phyloP scores from a whole-genome alignment of 371 early-diverging fungal genomes.

The Mucor saturninus region DNA sequence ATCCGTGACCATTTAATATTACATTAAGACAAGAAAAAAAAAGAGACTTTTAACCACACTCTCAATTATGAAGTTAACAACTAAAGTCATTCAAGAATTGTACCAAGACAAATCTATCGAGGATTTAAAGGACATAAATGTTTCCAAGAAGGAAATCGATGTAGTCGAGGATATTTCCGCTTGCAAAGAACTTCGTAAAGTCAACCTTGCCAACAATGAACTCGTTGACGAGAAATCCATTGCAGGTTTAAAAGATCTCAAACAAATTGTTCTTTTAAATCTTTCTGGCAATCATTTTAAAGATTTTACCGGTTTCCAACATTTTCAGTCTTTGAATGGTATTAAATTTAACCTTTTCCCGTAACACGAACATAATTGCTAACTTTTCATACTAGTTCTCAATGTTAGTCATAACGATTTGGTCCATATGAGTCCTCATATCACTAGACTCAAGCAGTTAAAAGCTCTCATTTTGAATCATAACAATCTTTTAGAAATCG shows the following conservation, averaged over 20 bases:
- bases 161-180: conserved; percentile 72
- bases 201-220: conserved; percentile 72
- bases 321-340: conserved; percentile 68
- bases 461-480: conserved; percentile 86
- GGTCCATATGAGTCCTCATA: conserved; percentile 62
- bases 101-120: conserved; percentile 40
- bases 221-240: conserved; percentile 59
- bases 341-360: conserved; percentile 5
- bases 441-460: conserved; percentile 62
- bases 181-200: conserved; percentile 68
- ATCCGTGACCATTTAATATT: not conserved
- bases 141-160: conserved; percentile 62
- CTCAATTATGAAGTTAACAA: conserved; percentile 62
- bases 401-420: conserved; percentile 79
- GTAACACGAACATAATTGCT: not conserved
- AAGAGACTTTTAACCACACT: not conserved
- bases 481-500: conserved; percentile 71
- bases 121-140: conserved; percentile 55
- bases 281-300: conserved; percentile 70
- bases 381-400: conserved; percentile 53
- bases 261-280: conserved; percentile 68
- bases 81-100: conserved; percentile 41
- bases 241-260: conserved; percentile 58
- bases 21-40: not conserved
- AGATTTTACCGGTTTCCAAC: conserved; percentile 62